These are phyloP conservation scores for Podaxis sp. DNA, from an alignment of 768 basidiomycete species.

Conservation along the genomic window DNA sequence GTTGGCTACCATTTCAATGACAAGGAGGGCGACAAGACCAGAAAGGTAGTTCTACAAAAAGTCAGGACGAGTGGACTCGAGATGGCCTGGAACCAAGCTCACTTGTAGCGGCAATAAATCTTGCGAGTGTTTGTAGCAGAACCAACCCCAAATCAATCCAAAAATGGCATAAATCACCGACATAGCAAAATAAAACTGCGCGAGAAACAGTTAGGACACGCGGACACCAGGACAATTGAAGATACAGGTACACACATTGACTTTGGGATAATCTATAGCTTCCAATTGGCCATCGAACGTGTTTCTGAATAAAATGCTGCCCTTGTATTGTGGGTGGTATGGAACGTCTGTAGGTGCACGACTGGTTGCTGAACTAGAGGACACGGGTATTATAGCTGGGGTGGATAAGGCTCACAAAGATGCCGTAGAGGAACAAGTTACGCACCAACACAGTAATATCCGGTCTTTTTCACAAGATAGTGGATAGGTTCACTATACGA, in stretches of 20 bases:
- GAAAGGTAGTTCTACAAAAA: slow-evolving; percentile 81
- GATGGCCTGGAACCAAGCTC: slow-evolving; percentile 18
- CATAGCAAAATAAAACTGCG: slow-evolving; percentile 85
- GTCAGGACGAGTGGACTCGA: background rate
- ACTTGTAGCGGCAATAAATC: slow-evolving; percentile 92
- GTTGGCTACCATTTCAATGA: slow-evolving; percentile 93
- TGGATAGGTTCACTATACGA: slow-evolving; percentile 72
- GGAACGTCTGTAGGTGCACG: slow-evolving; percentile 51
- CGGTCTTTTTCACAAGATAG: slow-evolving; percentile 82
- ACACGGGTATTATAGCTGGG: slow-evolving; percentile 85
- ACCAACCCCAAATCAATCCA: slow-evolving; percentile 75
- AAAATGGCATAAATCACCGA: slow-evolving; percentile 75
- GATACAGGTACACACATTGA: slow-evolving; percentile 64
- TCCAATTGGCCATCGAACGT: slow-evolving; percentile 86
- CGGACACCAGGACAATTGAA: background rate
- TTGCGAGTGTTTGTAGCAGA: slow-evolving; percentile 77
- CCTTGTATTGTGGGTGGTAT: slow-evolving; percentile 76
- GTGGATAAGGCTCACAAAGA: background rate
- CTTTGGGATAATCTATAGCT: slow-evolving; percentile 96
- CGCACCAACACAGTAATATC: slow-evolving; percentile 95
- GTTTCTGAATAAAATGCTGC: slow-evolving; percentile 83
- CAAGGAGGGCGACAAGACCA: slow-evolving; percentile 78
- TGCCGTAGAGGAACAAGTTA: slow-evolving; percentile 11
- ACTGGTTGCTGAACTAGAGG: slow-evolving; percentile 50
- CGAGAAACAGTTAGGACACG: background rate